Percentiles rank a stretch among this genome's conserved stretches.
These are phyloP conservation scores for Monosporascus sp. DNA, from an alignment of 2,329 filamentous ascomycete genomes.

Conservation along the genomic window DNA sequence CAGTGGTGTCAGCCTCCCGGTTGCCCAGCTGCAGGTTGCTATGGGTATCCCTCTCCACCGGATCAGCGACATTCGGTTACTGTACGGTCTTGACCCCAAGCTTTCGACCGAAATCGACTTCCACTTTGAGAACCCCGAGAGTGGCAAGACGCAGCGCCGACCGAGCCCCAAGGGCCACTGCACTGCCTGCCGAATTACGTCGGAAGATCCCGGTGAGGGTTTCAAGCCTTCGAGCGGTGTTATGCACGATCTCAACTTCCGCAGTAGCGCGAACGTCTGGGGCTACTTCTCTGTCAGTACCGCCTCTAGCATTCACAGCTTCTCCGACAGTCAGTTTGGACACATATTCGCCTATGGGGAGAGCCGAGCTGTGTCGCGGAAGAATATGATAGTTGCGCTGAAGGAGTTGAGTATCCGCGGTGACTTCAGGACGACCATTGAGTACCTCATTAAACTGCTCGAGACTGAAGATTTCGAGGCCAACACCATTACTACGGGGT, in stretches of 20 bases:
- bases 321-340: slow-evolving; percentile 97
- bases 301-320: slow-evolving; percentile 95
- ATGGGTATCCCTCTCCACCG: slow-evolving; percentile 97
- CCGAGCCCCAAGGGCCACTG: slow-evolving; percentile 94
- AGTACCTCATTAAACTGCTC: slow-evolving; percentile 97
- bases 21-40: slow-evolving; percentile 95
- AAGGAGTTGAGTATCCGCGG: slow-evolving; percentile 99
- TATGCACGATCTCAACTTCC: slow-evolving; percentile 98
- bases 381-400: slow-evolving; percentile 98
- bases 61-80: slow-evolving; percentile 89
- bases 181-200: slow-evolving; percentile 98
- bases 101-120: slow-evolving; percentile 88
- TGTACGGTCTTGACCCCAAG: slow-evolving; percentile 93
- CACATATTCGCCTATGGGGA: slow-evolving; percentile 99
- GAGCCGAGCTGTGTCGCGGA: slow-evolving; percentile 90
- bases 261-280: slow-evolving; percentile 98
- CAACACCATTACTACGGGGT: slow-evolving; percentile 98
- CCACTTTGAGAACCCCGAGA: slow-evolving; percentile 84
- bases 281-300: slow-evolving; percentile 99
- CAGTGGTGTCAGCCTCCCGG: slow-evolving; percentile 92
- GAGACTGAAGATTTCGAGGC: slow-evolving; percentile 98
- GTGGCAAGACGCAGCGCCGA: slow-evolving; percentile 77
- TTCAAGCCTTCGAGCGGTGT: slow-evolving; percentile 99
- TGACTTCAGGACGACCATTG: slow-evolving; percentile 97
- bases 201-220: slow-evolving; percentile 95